Evolutionary conservation across 1,284 basidiomycete species (phyloP).

Genomic region (Mrakiaceae sp.): DNA sequence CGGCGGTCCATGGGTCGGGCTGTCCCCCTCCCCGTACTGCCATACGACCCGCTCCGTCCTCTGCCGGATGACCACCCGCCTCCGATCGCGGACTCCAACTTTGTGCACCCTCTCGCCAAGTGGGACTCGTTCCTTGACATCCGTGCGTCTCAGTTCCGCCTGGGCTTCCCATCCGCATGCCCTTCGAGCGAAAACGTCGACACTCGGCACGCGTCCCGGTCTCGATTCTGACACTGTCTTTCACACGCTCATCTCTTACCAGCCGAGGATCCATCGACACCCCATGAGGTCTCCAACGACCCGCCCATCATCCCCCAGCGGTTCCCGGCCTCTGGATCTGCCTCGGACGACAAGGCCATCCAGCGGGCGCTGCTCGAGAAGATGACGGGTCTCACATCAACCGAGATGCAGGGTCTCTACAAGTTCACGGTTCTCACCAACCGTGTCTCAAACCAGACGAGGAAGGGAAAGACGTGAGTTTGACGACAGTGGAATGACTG

Average conservation of each 20-base stretch:
- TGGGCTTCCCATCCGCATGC: not conserved
- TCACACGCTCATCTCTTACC: not conserved
- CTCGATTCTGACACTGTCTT: too few species aligned
- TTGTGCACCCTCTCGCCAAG: slow-evolving; percentile 16
- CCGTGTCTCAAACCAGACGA: slow-evolving; percentile 35
- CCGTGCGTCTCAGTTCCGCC: slow-evolving; percentile 1
- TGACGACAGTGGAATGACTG: too few species aligned
- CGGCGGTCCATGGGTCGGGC: too few species aligned
- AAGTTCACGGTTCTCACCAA: slow-evolving; percentile 26
- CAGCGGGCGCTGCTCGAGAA: not conserved
- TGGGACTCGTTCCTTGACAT: slow-evolving; percentile 18
- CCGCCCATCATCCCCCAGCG: slow-evolving; percentile 16
- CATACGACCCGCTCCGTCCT: slow-evolving; percentile 9
- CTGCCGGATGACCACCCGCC: slow-evolving; percentile 7
- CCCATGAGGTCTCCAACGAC: slow-evolving; percentile 7
- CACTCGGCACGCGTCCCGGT: too few species aligned
- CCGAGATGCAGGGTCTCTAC: slow-evolving; percentile 20
- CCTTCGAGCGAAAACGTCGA: too few species aligned
- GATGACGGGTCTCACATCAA: not conserved
- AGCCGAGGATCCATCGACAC: slow-evolving; percentile 8
- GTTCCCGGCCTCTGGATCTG: slow-evolving; percentile 6
- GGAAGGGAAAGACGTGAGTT: slow-evolving; percentile 36
- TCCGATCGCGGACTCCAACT: not conserved
- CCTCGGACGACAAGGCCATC: slow-evolving; percentile 15
- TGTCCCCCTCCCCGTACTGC: slow-evolving; percentile 1